phyloP scores from a whole-genome alignment of 1,139 yeast species.

The Pneumocystis canis region DNA sequence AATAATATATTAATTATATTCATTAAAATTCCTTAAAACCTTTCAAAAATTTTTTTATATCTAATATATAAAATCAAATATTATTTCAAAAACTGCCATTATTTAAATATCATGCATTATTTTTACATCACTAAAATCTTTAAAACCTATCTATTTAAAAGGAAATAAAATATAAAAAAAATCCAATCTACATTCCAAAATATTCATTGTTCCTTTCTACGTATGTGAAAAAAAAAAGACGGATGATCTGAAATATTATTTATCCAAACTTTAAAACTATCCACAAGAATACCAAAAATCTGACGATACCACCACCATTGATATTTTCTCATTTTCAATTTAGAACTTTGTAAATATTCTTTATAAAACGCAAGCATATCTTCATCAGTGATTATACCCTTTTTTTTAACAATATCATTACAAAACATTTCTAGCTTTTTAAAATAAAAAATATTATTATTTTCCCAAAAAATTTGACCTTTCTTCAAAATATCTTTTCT shows the following conservation, averaged over 20 bases:
- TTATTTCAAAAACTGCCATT: background rate
- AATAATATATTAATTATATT: background rate
- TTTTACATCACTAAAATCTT: background rate
- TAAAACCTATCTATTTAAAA: background rate
- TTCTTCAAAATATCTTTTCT: background rate
- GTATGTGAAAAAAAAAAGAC: background rate
- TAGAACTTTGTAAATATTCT: background rate
- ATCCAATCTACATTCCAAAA: background rate
- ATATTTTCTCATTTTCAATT: background rate
- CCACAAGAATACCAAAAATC: background rate
- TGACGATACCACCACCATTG: background rate
- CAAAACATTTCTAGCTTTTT: background rate
- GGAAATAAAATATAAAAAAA: background rate
- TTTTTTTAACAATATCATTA: background rate
- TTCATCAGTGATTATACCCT: background rate
- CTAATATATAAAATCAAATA: background rate
- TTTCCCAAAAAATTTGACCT: background rate
- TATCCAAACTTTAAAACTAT: background rate
- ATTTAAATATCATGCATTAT: background rate
- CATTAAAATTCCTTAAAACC: background rate
- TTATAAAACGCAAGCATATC: background rate
- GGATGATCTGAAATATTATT: background rate
- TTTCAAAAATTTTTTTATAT: background rate
- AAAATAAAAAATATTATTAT: background rate
- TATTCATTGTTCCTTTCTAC: background rate